These are phyloP conservation scores for Sarocladium kiliense DNA, from an alignment of 2,329 filamentous ascomycete species.

Conservation along the genomic window DNA sequence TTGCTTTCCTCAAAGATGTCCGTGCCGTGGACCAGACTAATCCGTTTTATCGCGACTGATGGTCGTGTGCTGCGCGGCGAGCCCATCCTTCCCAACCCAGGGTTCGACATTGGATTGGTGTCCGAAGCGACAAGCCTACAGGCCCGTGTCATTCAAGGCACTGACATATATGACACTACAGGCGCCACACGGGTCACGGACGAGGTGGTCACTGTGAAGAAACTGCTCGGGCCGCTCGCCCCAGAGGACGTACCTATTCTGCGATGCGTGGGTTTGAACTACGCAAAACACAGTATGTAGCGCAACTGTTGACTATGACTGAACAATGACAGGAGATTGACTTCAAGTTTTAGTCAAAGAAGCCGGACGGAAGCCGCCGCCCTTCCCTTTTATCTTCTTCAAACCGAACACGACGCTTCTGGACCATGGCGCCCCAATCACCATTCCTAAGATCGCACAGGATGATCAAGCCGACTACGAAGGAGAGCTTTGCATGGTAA, in stretches of 20 bases:
- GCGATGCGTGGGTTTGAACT: conserved; percentile 55
- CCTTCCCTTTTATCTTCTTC: conserved; percentile 42
- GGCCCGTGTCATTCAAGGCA: conserved; percentile 46
- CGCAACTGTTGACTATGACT: too few species aligned
- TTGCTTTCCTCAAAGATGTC: too few species aligned
- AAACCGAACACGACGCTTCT: conserved; percentile 37
- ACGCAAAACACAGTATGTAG: conserved; percentile 46
- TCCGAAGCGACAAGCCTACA: conserved; percentile 41
- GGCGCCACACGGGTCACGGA: conserved; percentile 45
- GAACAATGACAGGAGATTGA: too few species aligned
- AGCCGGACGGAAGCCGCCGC: neutral
- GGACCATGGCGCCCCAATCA: conserved; percentile 30
- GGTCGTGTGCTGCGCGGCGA: conserved; percentile 46
- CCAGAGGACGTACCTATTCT: conserved; percentile 48
- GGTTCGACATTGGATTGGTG: conserved; percentile 44
- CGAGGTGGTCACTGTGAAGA: conserved; percentile 47
- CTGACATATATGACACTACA: conserved; percentile 42
- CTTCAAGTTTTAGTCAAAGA: too few species aligned
- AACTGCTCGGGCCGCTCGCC: conserved; percentile 46
- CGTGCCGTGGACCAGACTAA: conserved; percentile 43
- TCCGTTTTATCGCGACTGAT: conserved; percentile 49
- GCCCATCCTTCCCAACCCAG: conserved; percentile 37
- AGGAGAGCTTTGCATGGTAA: conserved; percentile 41
- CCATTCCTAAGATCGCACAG: conserved; percentile 43
- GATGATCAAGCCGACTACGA: conserved; percentile 44